Evolutionary conservation across 257 asterid genomes (phyloP), one percentile per base, ranked within the genome.

Genomic region (Gentiana dahurica): DNA sequence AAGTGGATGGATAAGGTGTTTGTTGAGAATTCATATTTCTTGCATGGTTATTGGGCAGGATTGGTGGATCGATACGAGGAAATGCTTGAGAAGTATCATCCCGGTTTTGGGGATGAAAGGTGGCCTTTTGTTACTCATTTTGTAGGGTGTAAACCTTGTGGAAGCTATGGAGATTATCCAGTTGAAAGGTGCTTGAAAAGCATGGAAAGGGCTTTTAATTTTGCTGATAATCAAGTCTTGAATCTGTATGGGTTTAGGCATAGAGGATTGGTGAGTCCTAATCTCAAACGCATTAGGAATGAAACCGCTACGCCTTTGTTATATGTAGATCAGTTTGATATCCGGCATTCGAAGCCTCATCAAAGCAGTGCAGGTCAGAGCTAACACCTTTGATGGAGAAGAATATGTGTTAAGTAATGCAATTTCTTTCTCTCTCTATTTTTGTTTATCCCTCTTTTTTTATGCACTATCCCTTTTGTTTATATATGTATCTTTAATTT

Each of bases 81-180:
- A 71, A 84, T 90, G 96, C 72, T 90, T 49, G 96, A 74, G 85
- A 87, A 90, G 77, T 77, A 82, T 60, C 87, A 81, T 65, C 86
- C 96, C 0, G 98, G 96, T 4, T 80, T 80, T 68, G 98, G 96
- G 2, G 98, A 90, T 11, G 95, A 82, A 75, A 87, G 95, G 79
- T 90, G 98, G 98, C 96, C 96, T 1, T 87, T 90, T 49, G 98
- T 90, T 61, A 90, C 98, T 0, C 98, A 90, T 81, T 90, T 90
- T 68, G 97, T 89, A 36, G 97, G 97, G 4, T 89, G 97, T 72
- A 89, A 89, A 76, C 95, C 95, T 32, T 89, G 97, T 57, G 94
- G 94, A 47, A 86, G 93, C 75, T 86, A 81, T 32, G 97, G 95
- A 73, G 95, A 89, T 70, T 89, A 89, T 67, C 88, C 97, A 0